These are phyloP conservation scores for Fusarium acutatum DNA, from an alignment of 2,329 filamentous ascomycete genomes.

Conservation along the genomic window DNA sequence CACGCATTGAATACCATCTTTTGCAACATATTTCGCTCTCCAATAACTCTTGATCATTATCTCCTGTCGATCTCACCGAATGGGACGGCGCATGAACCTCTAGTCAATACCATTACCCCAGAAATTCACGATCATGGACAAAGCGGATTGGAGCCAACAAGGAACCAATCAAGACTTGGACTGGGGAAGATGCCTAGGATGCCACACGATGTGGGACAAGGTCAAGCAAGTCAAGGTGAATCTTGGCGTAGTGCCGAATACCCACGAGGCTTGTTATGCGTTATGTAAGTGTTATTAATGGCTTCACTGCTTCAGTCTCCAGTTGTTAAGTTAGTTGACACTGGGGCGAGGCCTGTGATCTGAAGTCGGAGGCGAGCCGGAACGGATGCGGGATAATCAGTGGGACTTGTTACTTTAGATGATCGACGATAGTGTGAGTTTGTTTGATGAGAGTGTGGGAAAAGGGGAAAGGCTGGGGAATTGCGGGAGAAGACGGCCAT, in stretches of 20 bases:
- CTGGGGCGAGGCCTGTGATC: background rate
- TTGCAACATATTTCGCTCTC: background rate
- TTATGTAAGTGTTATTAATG: conserved; percentile 17
- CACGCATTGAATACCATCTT: conserved; percentile 9
- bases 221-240: background rate
- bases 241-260: conserved; percentile 26
- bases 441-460: background rate
- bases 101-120: conserved; percentile 12
- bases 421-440: conserved; percentile 1
- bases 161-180: background rate
- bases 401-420: background rate
- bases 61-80: background rate
- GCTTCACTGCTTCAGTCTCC: background rate
- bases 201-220: conserved; percentile 12
- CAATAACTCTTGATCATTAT: background rate
- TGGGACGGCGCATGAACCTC: background rate
- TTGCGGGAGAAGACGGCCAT: conserved; percentile 3
- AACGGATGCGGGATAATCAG: conserved; percentile 1
- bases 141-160: background rate
- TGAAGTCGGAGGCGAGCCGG: conserved; percentile 8
- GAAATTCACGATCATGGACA: background rate
- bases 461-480: background rate
- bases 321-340: background rate
- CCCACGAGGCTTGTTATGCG: conserved; percentile 4
- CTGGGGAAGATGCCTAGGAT: conserved; percentile 2